These are phyloP conservation scores for Coemansia sp. DNA, from an alignment of 192 early-diverging fungal species.

Conservation along the genomic window DNA sequence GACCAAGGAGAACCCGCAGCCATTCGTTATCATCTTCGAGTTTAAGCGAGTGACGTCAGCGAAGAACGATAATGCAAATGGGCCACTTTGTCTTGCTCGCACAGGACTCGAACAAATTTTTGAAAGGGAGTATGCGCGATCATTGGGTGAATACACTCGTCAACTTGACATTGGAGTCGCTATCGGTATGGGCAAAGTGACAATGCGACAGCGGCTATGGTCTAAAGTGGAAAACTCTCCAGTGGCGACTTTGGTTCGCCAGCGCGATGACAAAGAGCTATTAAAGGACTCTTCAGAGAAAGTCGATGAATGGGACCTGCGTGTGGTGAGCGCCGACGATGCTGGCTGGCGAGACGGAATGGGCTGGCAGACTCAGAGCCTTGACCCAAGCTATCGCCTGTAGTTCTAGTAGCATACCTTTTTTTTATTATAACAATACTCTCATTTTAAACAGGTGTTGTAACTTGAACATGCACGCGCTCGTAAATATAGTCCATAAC, in stretches of 20 bases:
- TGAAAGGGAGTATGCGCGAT: background rate
- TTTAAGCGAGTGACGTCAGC: background rate
- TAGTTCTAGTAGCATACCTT: background rate
- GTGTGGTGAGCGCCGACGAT: background rate
- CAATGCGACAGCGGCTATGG: background rate
- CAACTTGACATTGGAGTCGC: conserved; percentile 1
- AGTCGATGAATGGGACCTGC: background rate
- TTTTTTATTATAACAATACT: background rate
- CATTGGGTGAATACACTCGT: background rate
- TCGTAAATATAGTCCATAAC: too few species aligned
- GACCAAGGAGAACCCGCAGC: background rate
- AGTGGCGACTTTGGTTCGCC: background rate
- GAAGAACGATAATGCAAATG: background rate
- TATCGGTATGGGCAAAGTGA: background rate
- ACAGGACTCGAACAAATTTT: background rate
- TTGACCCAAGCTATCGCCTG: background rate
- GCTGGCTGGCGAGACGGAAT: conserved; percentile 1
- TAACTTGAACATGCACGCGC: too few species aligned
- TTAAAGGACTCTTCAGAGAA: background rate
- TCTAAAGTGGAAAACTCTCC: background rate
- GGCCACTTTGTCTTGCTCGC: background rate
- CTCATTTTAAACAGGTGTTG: too few species aligned
- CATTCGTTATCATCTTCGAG: background rate
- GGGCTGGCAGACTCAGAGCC: conserved; percentile 6
- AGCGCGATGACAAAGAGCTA: background rate